Conservation (phyloP, 2,329 filamentous ascomycete species). For the Pyrenochaeta sp. region DNA sequence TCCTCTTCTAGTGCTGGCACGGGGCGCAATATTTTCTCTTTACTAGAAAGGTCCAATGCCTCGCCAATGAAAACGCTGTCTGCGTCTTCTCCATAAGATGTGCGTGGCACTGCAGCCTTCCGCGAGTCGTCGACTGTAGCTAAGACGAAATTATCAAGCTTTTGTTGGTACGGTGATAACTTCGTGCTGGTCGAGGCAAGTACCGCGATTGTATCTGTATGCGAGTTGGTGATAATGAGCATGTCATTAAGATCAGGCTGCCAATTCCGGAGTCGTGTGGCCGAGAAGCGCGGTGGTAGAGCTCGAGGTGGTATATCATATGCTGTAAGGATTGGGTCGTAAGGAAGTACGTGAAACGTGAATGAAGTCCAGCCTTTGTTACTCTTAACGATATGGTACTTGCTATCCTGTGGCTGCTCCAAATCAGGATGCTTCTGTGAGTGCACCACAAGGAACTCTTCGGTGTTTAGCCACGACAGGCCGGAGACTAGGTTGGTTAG, state of each 20-base stretch:
- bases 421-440: constrained; percentile 53
- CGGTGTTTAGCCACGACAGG: constrained; percentile 86
- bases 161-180: constrained; percentile 68
- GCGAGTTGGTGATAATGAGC: constrained; percentile 82
- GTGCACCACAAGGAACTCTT: constrained; percentile 83
- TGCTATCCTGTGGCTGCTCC: constrained; percentile 65
- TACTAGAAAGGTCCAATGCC: constrained; percentile 83
- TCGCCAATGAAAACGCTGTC: constrained; percentile 84
- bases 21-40: constrained; percentile 78
- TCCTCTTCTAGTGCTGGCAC: constrained; percentile 76
- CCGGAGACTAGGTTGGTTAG: constrained; percentile 69
- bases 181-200: constrained; percentile 76
- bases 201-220: constrained; percentile 79
- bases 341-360: constrained; percentile 75
- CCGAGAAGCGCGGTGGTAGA: constrained; percentile 76
- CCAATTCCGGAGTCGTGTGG: constrained; percentile 80
- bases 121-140: constrained; percentile 78
- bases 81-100: constrained; percentile 51
- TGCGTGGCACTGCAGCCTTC: constrained; percentile 69
- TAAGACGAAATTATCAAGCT: constrained; percentile 75
- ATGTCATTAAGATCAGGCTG: constrained; percentile 81
- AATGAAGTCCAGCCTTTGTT: constrained; percentile 67
- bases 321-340: constrained; percentile 51
- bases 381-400: constrained; percentile 78
- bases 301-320: constrained; percentile 64